Evolutionary conservation across 768 basidiomycete genomes (phyloP).

Genomic region (Pisolithus albus): DNA sequence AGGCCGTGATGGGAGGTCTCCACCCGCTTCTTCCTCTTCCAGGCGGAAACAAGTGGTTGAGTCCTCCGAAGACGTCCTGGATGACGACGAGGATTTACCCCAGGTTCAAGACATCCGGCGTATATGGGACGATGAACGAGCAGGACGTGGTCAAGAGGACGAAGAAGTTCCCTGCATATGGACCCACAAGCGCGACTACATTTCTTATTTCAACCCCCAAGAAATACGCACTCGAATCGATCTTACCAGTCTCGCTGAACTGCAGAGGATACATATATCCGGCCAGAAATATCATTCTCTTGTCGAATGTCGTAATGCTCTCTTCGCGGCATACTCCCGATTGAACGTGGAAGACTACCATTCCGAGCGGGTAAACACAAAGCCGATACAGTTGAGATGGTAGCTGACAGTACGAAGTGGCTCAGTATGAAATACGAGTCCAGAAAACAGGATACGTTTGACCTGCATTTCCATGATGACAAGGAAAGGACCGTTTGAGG

Average conservation of each 20-base stretch:
- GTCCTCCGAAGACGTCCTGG: too few species aligned
- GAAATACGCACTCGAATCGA: too few species aligned
- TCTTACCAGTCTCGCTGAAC: too few species aligned
- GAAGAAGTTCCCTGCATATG: slow-evolving; percentile 84
- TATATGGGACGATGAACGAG: too few species aligned
- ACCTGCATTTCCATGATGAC: slow-evolving; percentile 68
- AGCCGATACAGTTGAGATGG: slow-evolving; percentile 78
- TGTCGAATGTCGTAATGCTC: slow-evolving; percentile 58
- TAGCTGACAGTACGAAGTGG: slow-evolving; percentile 91
- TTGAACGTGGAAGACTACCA: slow-evolving; percentile 68
- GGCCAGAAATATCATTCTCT: slow-evolving; percentile 89
- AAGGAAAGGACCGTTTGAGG: slow-evolving; percentile 35
- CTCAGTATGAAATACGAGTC: slow-evolving; percentile 77
- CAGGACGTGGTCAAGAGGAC: too few species aligned
- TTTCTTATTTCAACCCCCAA: too few species aligned
- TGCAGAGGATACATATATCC: slow-evolving; percentile 37
- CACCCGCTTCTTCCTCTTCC: too few species aligned
- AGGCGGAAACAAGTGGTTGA: too few species aligned
- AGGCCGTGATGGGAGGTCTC: too few species aligned
- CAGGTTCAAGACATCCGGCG: too few species aligned
- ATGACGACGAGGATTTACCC: too few species aligned
- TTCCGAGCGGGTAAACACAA: slow-evolving; percentile 61
- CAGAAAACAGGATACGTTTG: slow-evolving; percentile 53
- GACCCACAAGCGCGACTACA: too few species aligned
- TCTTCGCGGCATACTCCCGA: slow-evolving; percentile 59